Percentiles rank a stretch among this genome's conserved stretches.
Evolutionary conservation across 257 asterid genomes (phyloP).

Genomic region (Solanum chaucha): DNA sequence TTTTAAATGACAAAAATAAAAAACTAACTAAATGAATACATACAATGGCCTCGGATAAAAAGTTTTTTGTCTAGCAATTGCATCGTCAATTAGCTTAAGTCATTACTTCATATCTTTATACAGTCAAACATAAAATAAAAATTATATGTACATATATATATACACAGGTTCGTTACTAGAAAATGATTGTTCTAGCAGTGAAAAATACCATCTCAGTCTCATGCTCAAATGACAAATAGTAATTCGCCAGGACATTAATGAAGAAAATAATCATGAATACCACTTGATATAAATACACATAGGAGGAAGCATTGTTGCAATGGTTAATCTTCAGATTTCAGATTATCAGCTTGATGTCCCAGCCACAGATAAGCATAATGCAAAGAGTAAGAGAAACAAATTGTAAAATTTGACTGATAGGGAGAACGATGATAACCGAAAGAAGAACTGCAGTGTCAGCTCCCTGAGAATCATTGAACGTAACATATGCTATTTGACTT

Average conservation of each 20-base stretch:
- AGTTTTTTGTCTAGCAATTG: neutral
- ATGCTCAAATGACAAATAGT: neutral
- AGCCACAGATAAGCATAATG: neutral
- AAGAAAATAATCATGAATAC: neutral
- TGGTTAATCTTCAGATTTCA: neutral
- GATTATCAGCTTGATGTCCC: neutral
- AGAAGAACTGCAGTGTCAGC: slow-evolving; percentile 98
- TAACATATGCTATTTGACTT: slow-evolving; percentile 81
- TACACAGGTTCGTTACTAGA: neutral
- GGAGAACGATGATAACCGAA: slow-evolving; percentile 43
- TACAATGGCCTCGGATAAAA: neutral
- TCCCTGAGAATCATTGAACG: slow-evolving; percentile 90
- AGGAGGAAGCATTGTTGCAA: neutral
- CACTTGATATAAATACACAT: neutral
- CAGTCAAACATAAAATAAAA: neutral
- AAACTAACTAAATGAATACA: neutral
- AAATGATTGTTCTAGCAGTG: neutral
- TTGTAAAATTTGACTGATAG: neutral
- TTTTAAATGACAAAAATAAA: neutral
- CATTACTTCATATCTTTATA: neutral
- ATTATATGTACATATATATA: too few species aligned
- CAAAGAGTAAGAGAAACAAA: neutral
- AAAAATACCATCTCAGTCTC: neutral
- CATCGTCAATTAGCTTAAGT: neutral
- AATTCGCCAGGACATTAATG: neutral